Conservation (phyloP, 129 eudicot genomes). For the Silybum marianum region DNA sequence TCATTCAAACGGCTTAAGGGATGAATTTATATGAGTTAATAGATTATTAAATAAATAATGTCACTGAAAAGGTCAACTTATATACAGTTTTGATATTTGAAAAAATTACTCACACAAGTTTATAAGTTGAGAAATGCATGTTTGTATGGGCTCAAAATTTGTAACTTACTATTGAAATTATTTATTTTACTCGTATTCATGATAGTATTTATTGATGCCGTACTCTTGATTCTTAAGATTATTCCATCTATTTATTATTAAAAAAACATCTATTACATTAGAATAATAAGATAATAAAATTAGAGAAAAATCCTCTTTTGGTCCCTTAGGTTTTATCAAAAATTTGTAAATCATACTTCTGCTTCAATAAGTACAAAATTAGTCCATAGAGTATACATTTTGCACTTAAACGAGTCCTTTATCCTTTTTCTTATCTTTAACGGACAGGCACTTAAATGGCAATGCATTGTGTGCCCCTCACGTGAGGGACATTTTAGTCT, state of each 20-base stretch:
- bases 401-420: neutral
- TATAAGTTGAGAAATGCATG: neutral
- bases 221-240: neutral
- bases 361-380: neutral
- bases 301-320: neutral
- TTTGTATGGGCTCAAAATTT: neutral
- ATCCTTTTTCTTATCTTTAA: no score
- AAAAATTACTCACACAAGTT: neutral
- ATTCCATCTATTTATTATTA: neutral
- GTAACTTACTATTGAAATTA: neutral
- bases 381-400: neutral
- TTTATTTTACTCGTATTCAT: neutral
- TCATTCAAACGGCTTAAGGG: neutral
- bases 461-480: neutral
- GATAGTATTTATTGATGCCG: neutral
- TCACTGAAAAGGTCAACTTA: neutral
- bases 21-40: neutral
- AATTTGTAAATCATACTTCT: neutral
- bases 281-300: neutral
- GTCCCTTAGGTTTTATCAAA: neutral
- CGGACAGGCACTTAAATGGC: no score
- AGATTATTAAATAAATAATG: neutral
- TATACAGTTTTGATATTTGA: neutral
- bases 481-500: neutral
- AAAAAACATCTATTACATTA: neutral